These are phyloP conservation scores for Backusella morwellensis DNA, from an alignment of 192 early-diverging fungal genomes.

Conservation along the genomic window DNA sequence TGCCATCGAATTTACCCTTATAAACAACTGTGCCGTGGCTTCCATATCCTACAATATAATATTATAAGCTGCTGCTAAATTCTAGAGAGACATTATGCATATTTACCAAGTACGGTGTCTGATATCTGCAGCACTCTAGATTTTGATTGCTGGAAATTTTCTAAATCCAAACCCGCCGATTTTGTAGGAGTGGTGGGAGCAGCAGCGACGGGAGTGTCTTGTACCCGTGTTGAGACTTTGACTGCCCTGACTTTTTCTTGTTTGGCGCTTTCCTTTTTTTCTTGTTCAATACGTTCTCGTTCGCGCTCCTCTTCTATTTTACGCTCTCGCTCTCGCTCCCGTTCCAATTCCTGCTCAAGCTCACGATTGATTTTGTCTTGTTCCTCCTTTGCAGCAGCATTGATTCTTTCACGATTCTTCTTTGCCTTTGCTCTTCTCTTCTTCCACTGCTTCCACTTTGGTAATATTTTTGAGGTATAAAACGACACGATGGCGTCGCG, in stretches of 20 bases:
- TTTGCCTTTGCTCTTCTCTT: slow-evolving; percentile 12
- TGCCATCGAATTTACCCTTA: slow-evolving; percentile 89
- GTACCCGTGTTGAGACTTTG: neutral
- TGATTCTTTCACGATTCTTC: neutral
- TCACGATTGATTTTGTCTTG: slow-evolving; percentile 5
- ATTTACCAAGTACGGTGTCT: slow-evolving; percentile 23
- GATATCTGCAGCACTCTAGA: slow-evolving; percentile 24
- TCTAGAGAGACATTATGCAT: neutral
- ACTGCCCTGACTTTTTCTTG: neutral
- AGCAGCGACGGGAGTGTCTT: neutral
- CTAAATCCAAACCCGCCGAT: slow-evolving; percentile 13
- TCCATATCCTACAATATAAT: slow-evolving; percentile 72
- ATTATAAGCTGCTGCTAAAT: neutral
- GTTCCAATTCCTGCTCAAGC: neutral
- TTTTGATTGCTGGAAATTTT: slow-evolving; percentile 4
- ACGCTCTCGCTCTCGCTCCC: neutral
- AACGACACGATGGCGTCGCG: neutral
- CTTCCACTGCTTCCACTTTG: neutral
- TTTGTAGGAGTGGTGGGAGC: neutral
- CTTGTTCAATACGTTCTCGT: neutral
- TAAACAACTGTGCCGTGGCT: slow-evolving; percentile 97
- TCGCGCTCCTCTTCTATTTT: neutral
- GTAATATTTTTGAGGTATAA: slow-evolving; percentile 3
- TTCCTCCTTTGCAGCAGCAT: neutral
- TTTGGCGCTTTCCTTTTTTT: neutral